Conservation (phyloP, 805 yeast genomes). For the Candida fluviatilis region DNA sequence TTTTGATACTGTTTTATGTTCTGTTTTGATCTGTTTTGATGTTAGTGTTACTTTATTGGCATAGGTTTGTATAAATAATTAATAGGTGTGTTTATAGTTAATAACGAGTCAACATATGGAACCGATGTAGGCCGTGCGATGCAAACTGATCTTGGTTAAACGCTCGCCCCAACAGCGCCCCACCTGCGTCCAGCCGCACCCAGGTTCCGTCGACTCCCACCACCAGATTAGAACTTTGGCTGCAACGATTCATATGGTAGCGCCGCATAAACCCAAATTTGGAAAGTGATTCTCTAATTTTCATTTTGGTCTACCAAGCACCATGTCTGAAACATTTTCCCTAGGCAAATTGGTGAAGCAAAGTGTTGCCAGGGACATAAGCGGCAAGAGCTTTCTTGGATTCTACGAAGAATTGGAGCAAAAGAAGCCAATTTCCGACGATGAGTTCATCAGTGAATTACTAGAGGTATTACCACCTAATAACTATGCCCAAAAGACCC, state of each 20-base stretch:
- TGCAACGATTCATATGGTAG: too few relatives aligned
- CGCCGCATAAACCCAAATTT: too few relatives aligned
- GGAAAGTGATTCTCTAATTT: too few relatives aligned
- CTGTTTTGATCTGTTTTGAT: background rate
- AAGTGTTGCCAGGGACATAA: constrained; percentile 15
- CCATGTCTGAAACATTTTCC: background rate
- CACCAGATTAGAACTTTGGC: too few relatives aligned
- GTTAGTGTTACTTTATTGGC: background rate
- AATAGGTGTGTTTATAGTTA: background rate
- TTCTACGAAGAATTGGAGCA: constrained; percentile 26
- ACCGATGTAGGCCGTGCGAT: too few relatives aligned
- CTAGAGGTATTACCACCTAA: constrained; percentile 16
- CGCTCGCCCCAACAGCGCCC: background rate
- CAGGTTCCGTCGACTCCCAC: too few relatives aligned
- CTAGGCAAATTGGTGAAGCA: constrained; percentile 17
- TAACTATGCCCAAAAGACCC: background rate
- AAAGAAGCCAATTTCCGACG: constrained; percentile 14
- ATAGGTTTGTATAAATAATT: background rate
- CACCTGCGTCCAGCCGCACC: background rate
- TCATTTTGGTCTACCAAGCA: too few relatives aligned
- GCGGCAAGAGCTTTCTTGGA: constrained; percentile 21
- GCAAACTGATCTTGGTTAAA: too few relatives aligned
- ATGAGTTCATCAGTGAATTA: constrained; percentile 22
- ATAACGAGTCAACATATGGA: too few relatives aligned
- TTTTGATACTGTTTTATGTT: background rate